Percentiles rank a stretch among this genome's conserved stretches.
phyloP scores from a whole-genome alignment of 257 asterid genomes.

The Schizonepeta tenuifolia region DNA sequence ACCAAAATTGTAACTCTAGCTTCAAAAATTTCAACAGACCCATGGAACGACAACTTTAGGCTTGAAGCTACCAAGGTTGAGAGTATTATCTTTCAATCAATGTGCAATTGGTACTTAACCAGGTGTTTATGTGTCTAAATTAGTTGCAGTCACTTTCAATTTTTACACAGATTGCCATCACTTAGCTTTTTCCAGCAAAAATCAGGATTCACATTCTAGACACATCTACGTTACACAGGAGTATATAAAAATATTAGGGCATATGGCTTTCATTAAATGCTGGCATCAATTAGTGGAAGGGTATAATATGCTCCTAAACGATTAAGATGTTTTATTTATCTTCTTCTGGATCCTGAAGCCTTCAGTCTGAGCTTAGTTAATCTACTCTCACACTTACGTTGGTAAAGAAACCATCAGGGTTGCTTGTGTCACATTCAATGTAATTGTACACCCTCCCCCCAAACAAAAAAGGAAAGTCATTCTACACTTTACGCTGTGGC shows the following conservation, averaged over 20 bases:
- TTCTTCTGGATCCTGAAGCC: not conserved
- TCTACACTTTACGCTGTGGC: not conserved
- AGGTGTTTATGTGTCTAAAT: constrained; percentile 1
- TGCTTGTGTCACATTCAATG: not conserved
- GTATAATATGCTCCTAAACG: not conserved
- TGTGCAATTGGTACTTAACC: not conserved
- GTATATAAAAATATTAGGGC: not conserved
- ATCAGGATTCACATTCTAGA: not conserved
- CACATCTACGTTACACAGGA: not conserved
- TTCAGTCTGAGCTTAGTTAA: not conserved
- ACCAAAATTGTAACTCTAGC: not conserved
- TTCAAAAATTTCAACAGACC: not conserved
- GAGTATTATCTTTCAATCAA: not conserved
- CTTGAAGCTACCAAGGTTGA: not conserved
- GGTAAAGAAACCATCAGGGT: no score
- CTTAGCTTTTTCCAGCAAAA: constrained; percentile 18
- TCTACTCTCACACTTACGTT: not conserved
- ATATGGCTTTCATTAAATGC: not conserved
- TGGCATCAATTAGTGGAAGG: not conserved
- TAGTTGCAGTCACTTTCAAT: constrained; percentile 4
- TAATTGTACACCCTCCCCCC: no score
- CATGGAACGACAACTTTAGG: not conserved
- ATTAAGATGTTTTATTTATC: not conserved
- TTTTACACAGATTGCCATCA: not conserved
- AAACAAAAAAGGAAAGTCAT: not conserved